Evolutionary conservation across 83 land plant species (phyloP).

Genomic region (Diphasiastrum complanatum): DNA sequence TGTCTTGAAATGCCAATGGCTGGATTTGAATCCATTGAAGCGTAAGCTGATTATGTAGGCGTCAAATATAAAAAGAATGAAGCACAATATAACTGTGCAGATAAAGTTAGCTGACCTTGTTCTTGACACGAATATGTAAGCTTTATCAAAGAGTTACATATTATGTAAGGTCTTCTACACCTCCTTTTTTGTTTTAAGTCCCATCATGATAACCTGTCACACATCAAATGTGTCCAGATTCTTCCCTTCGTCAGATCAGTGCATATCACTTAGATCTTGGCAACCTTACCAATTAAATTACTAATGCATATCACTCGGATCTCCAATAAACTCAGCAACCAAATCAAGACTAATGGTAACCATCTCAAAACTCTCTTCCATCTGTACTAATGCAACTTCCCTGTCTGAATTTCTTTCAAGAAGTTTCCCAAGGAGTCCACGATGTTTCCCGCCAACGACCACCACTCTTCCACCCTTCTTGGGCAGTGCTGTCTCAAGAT

Average conservation of each 20-base stretch:
- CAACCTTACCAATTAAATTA: neutral
- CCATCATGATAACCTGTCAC: no score
- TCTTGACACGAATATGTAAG: no score
- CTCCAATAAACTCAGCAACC: conserved; percentile 69
- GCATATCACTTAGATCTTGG: neutral
- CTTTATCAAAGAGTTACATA: no score
- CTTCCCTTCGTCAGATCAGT: neutral
- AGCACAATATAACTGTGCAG: no score
- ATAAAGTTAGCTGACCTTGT: no score
- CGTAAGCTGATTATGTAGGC: no score
- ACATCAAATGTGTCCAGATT: neutral
- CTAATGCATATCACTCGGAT: conserved; percentile 1
- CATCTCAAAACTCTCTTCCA: conserved; percentile 65
- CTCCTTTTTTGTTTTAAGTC: no score
- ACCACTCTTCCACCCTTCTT: conserved; percentile 54
- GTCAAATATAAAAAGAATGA: no score
- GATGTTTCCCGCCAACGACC: conserved; percentile 59
- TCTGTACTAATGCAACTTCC: conserved; percentile 52
- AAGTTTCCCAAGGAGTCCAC: conserved; percentile 55
- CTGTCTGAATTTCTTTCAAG: conserved; percentile 47
- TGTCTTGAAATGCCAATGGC: no score
- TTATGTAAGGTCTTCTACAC: no score
- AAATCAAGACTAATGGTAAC: conserved; percentile 50
- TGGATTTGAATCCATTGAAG: no score
- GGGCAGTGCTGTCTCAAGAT: conserved; percentile 74